These are phyloP conservation scores for Limnanthes douglasii DNA, from an alignment of 345 rosid genomes.

Conservation along the genomic window DNA sequence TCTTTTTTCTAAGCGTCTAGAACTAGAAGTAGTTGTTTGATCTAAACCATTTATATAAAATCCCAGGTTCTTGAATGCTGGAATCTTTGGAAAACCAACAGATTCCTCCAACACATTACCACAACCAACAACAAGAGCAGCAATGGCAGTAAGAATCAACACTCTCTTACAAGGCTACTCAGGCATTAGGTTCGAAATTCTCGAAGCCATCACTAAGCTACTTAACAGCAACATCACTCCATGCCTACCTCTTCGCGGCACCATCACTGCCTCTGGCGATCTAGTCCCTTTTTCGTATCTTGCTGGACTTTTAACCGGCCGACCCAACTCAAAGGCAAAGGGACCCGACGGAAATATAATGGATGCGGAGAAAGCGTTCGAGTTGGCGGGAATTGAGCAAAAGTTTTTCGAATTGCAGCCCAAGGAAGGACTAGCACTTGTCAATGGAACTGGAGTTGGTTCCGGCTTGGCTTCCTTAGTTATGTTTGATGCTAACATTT, in stretches of 20 bases:
- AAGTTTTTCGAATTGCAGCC: constrained; percentile 51
- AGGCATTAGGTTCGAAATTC: constrained; percentile 53
- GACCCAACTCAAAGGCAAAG: constrained; percentile 38
- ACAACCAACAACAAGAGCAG: constrained; percentile 44
- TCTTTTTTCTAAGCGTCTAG: no score
- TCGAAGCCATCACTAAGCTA: constrained; percentile 50
- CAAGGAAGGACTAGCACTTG: constrained; percentile 59
- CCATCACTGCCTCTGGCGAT: constrained; percentile 60
- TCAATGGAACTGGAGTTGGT: constrained; percentile 57
- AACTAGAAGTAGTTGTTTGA: no score
- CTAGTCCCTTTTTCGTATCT: constrained; percentile 63
- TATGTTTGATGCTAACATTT: constrained; percentile 34
- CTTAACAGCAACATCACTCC: constrained; percentile 57
- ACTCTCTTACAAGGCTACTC: constrained; percentile 70
- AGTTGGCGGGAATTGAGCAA: constrained; percentile 19
- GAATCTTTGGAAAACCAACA: constrained; percentile 36
- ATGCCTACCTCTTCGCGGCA: constrained; percentile 61
- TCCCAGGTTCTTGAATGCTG: constrained; percentile 66
- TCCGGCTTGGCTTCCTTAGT: constrained; percentile 55
- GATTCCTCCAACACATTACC: constrained; percentile 44
- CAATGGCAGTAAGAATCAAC: constrained; percentile 63
- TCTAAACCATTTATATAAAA: no score
- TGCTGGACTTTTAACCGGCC: constrained; percentile 44
- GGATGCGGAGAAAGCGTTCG: constrained; percentile 31
- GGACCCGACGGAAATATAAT: constrained; percentile 46